A percentile compares a stretch with the other conserved stretches of the same genome.
phyloP scores from a whole-genome alignment of 2,329 filamentous ascomycete species.

The Knufia fluminis region DNA sequence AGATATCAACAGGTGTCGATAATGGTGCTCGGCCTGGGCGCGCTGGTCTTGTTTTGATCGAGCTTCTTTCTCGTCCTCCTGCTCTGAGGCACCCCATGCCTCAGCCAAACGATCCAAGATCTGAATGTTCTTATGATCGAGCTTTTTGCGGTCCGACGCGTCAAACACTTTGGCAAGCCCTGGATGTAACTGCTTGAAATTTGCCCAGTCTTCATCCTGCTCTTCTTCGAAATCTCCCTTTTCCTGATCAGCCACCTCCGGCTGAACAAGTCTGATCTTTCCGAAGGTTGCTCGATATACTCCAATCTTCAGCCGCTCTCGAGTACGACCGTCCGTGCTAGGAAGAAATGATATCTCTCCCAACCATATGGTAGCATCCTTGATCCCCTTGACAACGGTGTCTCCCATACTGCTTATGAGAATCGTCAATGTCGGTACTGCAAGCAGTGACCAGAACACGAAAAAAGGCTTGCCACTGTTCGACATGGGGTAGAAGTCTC shows the following conservation, averaged over 20 bases:
- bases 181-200: constrained; percentile 15
- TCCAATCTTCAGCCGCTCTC: constrained; percentile 23
- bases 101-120: constrained; percentile 27
- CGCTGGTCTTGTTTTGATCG: constrained; percentile 12
- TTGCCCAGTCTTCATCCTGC: constrained; percentile 7
- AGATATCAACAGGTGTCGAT: constrained; percentile 31
- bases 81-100: constrained; percentile 35
- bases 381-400: constrained; percentile 46
- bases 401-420: constrained; percentile 46
- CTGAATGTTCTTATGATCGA: constrained; percentile 6
- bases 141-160: constrained; percentile 3
- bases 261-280: constrained; percentile 14
- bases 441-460: constrained; percentile 48
- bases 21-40: constrained; percentile 34
- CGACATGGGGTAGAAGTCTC: constrained; percentile 38
- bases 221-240: neutral
- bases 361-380: constrained; percentile 47
- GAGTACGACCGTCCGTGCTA: constrained; percentile 35
- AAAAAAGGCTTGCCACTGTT: constrained; percentile 48
- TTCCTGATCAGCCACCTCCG: constrained; percentile 14
- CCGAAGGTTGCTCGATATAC: constrained; percentile 21
- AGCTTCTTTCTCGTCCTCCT: constrained; percentile 34
- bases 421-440: constrained; percentile 46
- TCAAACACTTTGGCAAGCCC: constrained; percentile 20
- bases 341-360: constrained; percentile 48